Percentiles rank a stretch among this genome's conserved stretches.
These are phyloP conservation scores for Ophiostoma sp. DNA, from an alignment of 2,329 filamentous ascomycete species.

Conservation along the genomic window DNA sequence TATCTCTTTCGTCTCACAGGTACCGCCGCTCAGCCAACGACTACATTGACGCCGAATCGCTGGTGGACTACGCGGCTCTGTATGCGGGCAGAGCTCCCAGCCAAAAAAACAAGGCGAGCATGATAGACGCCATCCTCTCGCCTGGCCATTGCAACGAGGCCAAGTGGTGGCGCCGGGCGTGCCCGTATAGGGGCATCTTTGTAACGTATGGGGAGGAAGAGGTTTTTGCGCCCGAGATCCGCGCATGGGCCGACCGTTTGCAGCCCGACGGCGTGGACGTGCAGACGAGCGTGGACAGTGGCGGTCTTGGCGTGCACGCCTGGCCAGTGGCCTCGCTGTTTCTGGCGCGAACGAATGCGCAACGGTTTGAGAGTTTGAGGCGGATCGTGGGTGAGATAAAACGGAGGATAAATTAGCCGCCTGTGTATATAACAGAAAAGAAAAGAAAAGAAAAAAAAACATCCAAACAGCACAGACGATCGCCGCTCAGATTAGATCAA, in stretches of 20 bases:
- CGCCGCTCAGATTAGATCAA: slow-evolving; percentile 66
- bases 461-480: slow-evolving; percentile 28
- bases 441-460: slow-evolving; percentile 33
- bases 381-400: slow-evolving; percentile 40
- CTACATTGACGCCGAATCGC: slow-evolving; percentile 66
- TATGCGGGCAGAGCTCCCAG: slow-evolving; percentile 69
- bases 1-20: slow-evolving; percentile 66
- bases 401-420: slow-evolving; percentile 34
- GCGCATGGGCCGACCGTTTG: slow-evolving; percentile 53
- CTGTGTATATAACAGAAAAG: slow-evolving; percentile 25
- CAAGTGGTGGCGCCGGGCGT: slow-evolving; percentile 49
- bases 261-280: slow-evolving; percentile 34
- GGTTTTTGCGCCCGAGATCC: slow-evolving; percentile 75
- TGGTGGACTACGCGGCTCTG: slow-evolving; percentile 69
- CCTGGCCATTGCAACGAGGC: neutral
- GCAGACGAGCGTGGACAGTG: slow-evolving; percentile 38
- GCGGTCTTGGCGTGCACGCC: slow-evolving; percentile 60
- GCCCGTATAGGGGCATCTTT: slow-evolving; percentile 66
- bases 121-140: neutral
- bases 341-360: slow-evolving; percentile 51
- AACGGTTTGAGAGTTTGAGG: slow-evolving; percentile 51
- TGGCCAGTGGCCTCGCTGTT: slow-evolving; percentile 76
- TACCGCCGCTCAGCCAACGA: slow-evolving; percentile 72
- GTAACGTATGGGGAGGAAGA: slow-evolving; percentile 76
- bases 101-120: neutral